A percentile compares a stretch with the other conserved stretches of the same genome.
Evolutionary conservation across 805 yeast genomes (phyloP).

Genomic region (Cyberlindnera subsufficiens): DNA sequence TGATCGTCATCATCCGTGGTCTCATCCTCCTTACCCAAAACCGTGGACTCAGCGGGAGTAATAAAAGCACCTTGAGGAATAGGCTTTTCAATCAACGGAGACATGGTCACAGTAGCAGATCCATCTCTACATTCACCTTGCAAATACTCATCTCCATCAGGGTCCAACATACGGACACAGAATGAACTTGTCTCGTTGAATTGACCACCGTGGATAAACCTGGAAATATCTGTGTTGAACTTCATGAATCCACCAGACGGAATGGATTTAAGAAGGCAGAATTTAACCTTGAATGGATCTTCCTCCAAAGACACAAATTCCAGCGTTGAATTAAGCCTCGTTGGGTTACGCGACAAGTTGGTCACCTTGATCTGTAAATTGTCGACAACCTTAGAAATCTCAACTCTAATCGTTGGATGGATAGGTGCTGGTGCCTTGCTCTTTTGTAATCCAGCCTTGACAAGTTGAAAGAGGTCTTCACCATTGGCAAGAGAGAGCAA

Average conservation of each 20-base stretch:
- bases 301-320: not conserved
- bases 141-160: not conserved
- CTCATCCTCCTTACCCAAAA: not conserved
- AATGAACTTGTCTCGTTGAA: not conserved
- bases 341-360: not conserved
- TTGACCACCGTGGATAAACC: not conserved
- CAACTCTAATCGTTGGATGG: not conserved
- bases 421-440: not conserved
- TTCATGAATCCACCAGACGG: not conserved
- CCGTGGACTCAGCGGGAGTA: too few species aligned
- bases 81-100: not conserved
- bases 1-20: not conserved
- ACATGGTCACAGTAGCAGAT: not conserved
- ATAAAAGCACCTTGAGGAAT: not conserved
- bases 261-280: constrained; percentile 1
- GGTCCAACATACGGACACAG: not conserved
- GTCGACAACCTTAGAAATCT: not conserved
- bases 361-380: not conserved
- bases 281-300: not conserved
- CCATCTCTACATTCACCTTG: not conserved
- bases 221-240: not conserved
- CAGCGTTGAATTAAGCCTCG: not conserved
- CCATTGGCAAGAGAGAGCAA: not conserved
- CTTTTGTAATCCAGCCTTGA: not conserved
- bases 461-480: not conserved